Conservation (phyloP, 129 eudicot genomes). For the Pittosporum tobira region DNA sequence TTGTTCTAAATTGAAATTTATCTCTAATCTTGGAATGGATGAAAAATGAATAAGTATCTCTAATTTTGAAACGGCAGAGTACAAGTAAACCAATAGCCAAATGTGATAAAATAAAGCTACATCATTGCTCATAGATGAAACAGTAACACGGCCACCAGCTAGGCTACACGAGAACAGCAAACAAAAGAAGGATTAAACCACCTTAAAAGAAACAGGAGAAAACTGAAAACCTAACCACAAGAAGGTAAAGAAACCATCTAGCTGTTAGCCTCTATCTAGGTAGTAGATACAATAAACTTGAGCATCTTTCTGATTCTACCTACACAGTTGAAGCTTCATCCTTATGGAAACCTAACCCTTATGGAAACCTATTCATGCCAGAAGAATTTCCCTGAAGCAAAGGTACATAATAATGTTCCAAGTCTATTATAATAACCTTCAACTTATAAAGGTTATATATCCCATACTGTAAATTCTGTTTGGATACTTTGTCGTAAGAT, state of each 20-base stretch:
- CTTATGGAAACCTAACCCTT: background rate
- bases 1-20: too few species aligned
- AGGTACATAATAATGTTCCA: background rate
- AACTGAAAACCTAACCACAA: background rate
- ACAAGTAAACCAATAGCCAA: background rate
- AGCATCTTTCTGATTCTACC: background rate
- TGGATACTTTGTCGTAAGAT: too few species aligned
- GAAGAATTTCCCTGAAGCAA: background rate
- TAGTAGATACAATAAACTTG: conserved; percentile 2
- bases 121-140: background rate
- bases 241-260: background rate
- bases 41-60: too few species aligned
- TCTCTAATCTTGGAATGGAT: too few species aligned
- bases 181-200: background rate
- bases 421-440: background rate
- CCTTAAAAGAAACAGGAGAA: background rate
- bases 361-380: background rate
- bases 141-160: background rate
- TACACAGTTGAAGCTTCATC: background rate
- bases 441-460: background rate
- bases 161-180: background rate
- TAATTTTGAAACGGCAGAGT: too few species aligned
- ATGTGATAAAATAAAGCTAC: background rate
- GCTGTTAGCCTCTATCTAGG: too few species aligned
- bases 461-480: background rate